phyloP scores from a whole-genome alignment of 2,329 filamentous ascomycete genomes.

The Periglandula ipomoeae region DNA sequence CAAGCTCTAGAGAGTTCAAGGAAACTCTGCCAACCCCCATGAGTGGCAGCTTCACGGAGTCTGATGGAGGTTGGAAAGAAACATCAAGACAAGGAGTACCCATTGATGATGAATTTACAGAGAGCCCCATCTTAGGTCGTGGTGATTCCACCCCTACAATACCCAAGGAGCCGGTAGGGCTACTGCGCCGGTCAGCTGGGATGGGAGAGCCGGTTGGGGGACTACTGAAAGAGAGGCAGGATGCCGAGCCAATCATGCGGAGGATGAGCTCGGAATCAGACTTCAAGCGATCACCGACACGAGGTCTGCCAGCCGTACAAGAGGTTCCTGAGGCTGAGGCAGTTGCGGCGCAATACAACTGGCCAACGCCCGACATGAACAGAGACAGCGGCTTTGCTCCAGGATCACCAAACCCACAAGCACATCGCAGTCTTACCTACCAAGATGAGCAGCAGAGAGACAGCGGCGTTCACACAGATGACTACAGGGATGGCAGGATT shows the following conservation, averaged over 20 bases:
- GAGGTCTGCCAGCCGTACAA: slow-evolving; percentile 41
- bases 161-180: slow-evolving; percentile 13
- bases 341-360: slow-evolving; percentile 15
- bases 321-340: slow-evolving; percentile 40
- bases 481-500: slow-evolving; percentile 28
- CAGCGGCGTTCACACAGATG: slow-evolving; percentile 47
- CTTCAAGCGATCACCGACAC: slow-evolving; percentile 32
- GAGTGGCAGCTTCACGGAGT: slow-evolving; percentile 13
- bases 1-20: background rate
- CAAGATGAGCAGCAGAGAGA: slow-evolving; percentile 35
- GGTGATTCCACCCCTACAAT: slow-evolving; percentile 14
- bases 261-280: slow-evolving; percentile 23
- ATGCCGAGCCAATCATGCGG: slow-evolving; percentile 13
- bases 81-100: slow-evolving; percentile 14
- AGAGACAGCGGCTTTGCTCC: slow-evolving; percentile 24
- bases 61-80: slow-evolving; percentile 16
- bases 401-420: slow-evolving; percentile 33
- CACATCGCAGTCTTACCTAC: slow-evolving; percentile 23
- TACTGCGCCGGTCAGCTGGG: slow-evolving; percentile 22
- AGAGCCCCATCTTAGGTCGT: slow-evolving; percentile 31
- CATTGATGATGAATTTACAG: slow-evolving; percentile 20
- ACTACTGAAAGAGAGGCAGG: slow-evolving; percentile 22
- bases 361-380: slow-evolving; percentile 27
- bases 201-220: slow-evolving; percentile 20
- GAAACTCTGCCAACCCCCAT: slow-evolving; percentile 9